These are phyloP conservation scores for Dothistroma septosporum DNA, from an alignment of 2,329 filamentous ascomycete species.

Conservation along the genomic window DNA sequence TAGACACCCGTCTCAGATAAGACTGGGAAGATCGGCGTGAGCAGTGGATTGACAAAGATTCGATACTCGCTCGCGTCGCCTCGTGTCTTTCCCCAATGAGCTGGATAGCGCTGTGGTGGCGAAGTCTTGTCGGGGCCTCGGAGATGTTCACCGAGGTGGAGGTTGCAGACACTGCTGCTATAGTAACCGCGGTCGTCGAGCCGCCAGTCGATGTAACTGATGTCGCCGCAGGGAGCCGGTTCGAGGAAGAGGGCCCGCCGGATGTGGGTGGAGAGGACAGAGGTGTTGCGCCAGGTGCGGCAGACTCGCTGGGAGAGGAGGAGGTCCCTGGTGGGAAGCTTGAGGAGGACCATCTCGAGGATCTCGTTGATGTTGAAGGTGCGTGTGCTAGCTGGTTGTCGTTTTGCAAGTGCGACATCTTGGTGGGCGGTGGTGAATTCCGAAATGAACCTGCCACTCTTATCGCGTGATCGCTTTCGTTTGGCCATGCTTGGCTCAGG, in stretches of 20 bases:
- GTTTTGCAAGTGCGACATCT: background rate
- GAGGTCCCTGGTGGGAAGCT: background rate
- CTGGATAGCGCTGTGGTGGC: background rate
- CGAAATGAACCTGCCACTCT: background rate
- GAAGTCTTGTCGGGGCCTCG: background rate
- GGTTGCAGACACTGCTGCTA: background rate
- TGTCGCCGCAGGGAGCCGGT: background rate
- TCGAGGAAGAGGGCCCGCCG: background rate
- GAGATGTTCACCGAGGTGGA: background rate
- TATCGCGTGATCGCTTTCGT: background rate
- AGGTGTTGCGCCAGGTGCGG: background rate
- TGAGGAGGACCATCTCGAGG: background rate
- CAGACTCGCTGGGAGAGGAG: constrained; percentile 1
- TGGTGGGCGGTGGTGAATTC: background rate
- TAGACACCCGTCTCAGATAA: background rate
- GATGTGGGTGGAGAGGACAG: background rate
- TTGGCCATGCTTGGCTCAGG: background rate
- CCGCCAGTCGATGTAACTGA: background rate
- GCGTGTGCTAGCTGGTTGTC: background rate
- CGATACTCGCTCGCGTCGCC: background rate
- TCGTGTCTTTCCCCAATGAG: background rate
- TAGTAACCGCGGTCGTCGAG: background rate
- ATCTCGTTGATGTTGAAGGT: background rate
- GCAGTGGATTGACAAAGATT: background rate
- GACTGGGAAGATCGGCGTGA: background rate